These are phyloP conservation scores for Vanderwaltozyma yarrowii DNA, from an alignment of 805 yeast species.

Conservation along the genomic window DNA sequence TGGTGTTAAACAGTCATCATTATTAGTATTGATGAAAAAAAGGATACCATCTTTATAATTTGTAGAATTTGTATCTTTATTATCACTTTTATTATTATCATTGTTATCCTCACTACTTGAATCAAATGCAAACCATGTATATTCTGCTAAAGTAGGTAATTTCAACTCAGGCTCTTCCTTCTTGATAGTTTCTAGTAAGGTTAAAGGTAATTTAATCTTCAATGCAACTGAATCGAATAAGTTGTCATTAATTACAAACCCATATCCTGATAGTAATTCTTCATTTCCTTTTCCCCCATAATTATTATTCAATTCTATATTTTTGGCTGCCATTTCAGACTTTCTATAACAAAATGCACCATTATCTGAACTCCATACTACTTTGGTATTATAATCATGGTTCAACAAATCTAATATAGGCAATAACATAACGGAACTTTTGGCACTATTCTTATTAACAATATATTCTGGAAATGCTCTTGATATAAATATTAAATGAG, in stretches of 20 bases:
- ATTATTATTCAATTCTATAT: slow-evolving; percentile 58
- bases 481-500: slow-evolving; percentile 58
- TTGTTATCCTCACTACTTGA: background rate
- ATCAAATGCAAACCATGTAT: slow-evolving; percentile 32
- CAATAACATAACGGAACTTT: slow-evolving; percentile 49
- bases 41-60: slow-evolving; percentile 26
- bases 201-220: slow-evolving; percentile 39
- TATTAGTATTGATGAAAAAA: slow-evolving; percentile 25
- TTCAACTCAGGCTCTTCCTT: slow-evolving; percentile 28
- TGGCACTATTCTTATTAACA: slow-evolving; percentile 27
- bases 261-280: slow-evolving; percentile 68
- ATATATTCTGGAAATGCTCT: slow-evolving; percentile 67
- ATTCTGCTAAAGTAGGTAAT: slow-evolving; percentile 32
- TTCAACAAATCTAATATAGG: slow-evolving; percentile 75
- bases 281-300: slow-evolving; percentile 90
- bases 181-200: slow-evolving; percentile 24
- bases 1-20: slow-evolving; percentile 9
- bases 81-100: background rate
- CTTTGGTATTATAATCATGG: slow-evolving; percentile 53
- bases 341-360: slow-evolving; percentile 42
- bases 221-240: slow-evolving; percentile 55
- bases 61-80: slow-evolving; percentile 1
- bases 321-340: slow-evolving; percentile 13
- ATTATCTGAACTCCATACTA: slow-evolving; percentile 47
- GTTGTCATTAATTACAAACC: slow-evolving; percentile 39